Percentiles rank a stretch among this genome's conserved stretches.
Evolutionary conservation across 2,329 filamentous ascomycete species (phyloP).

Genomic region (Fusarium sp.): DNA sequence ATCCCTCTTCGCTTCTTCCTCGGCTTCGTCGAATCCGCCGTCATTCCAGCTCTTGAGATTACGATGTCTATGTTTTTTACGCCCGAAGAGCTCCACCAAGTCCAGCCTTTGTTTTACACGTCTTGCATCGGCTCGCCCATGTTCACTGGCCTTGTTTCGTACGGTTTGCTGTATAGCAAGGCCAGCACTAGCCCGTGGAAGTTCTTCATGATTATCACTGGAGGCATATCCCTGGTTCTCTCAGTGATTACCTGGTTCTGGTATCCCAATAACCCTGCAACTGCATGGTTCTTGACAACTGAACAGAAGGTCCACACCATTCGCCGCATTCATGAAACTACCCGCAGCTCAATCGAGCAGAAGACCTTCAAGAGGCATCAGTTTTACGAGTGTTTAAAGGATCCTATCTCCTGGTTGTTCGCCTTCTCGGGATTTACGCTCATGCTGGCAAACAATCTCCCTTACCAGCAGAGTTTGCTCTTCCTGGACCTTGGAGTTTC

Average conservation of each 20-base stretch:
- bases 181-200: not conserved
- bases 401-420: not conserved
- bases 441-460: not conserved
- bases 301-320: not conserved
- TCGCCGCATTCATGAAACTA: not conserved
- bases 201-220: not conserved
- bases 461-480: not conserved
- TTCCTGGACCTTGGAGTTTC: slow-evolving; percentile 1
- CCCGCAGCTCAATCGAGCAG: not conserved
- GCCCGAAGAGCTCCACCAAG: not conserved
- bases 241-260: not conserved
- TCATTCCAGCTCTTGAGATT: not conserved
- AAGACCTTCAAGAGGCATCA: slow-evolving; percentile 3
- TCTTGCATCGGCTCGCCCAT: slow-evolving; percentile 1
- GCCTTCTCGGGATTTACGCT: not conserved
- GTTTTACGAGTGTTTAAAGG: not conserved
- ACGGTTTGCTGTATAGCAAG: not conserved
- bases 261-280: not conserved
- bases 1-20: slow-evolving; percentile 1
- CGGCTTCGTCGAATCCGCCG: not conserved
- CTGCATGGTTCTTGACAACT: not conserved
- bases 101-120: not conserved
- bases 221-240: not conserved
- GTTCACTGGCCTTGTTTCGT: not conserved
- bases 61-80: slow-evolving; percentile 4